Conservation (phyloP, 139 green algal genomes). For the Chlorella sp. region DNA sequence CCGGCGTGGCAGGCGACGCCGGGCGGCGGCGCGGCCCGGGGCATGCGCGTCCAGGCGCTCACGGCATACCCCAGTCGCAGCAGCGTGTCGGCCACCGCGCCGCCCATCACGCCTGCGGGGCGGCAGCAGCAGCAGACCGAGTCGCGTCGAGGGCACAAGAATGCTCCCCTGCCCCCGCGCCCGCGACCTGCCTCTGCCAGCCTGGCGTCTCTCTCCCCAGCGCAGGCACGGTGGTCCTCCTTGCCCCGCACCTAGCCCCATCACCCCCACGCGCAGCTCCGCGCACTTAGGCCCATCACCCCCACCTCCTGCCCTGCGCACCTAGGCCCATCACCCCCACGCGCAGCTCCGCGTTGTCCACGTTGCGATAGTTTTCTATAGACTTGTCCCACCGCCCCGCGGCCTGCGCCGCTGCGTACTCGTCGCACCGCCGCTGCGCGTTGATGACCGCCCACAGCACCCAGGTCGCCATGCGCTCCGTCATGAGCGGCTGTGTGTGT, state of each 20-base stretch:
- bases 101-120: constrained; percentile 56
- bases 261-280: too few species aligned
- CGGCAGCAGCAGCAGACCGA: too few species aligned
- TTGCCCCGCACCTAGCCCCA: too few species aligned
- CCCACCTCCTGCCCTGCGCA: too few species aligned
- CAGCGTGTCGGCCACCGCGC: constrained; percentile 36
- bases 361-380: constrained; percentile 32
- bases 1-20: constrained; percentile 33
- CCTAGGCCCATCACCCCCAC: constrained; percentile 38
- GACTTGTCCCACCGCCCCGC: constrained; percentile 36
- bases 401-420: constrained; percentile 31
- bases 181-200: too few species aligned
- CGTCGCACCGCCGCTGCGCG: constrained; percentile 35
- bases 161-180: too few species aligned
- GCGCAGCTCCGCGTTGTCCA: constrained; percentile 37
- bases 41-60: constrained; percentile 45
- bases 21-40: not conserved
- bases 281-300: too few species aligned
- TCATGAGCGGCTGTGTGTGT: constrained; percentile 67
- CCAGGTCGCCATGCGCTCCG: constrained; percentile 66
- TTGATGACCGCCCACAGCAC: constrained; percentile 65
- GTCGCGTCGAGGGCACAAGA: too few species aligned
- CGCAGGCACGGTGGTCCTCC: too few species aligned
- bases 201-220: too few species aligned
- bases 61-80: constrained; percentile 51